phyloP scores from a whole-genome alignment of 352 stramenopile species.

The Pythium aquatile region DNA sequence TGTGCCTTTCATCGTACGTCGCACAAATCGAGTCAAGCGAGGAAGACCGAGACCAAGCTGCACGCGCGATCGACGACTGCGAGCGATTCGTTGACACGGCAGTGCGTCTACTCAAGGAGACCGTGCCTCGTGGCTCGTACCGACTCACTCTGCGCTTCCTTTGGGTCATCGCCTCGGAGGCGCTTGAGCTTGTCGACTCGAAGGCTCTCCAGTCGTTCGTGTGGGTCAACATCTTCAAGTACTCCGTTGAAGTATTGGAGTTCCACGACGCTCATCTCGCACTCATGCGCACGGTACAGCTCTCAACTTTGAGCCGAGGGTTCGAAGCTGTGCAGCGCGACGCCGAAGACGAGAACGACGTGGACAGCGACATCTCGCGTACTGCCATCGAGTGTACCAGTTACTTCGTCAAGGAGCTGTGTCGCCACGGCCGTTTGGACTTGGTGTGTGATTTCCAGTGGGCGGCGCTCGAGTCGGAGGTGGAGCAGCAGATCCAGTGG shows the following conservation, averaged over 20 bases:
- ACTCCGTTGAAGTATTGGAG: slow-evolving; percentile 55
- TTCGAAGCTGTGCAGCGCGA: slow-evolving; percentile 10
- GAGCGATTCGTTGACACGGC: slow-evolving; percentile 67
- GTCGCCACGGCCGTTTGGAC: slow-evolving; percentile 60
- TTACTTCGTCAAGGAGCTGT: slow-evolving; percentile 74
- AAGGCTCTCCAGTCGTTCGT: slow-evolving; percentile 63
- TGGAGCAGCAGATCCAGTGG: slow-evolving; percentile 75
- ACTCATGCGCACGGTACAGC: slow-evolving; percentile 64
- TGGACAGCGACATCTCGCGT: slow-evolving; percentile 31
- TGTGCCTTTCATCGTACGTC: slow-evolving; percentile 63
- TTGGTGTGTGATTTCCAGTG: slow-evolving; percentile 76
- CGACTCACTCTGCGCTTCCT: slow-evolving; percentile 59
- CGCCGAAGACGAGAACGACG: slow-evolving; percentile 11
- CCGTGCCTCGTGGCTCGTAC: slow-evolving; percentile 52
- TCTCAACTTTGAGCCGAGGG: slow-evolving; percentile 30
- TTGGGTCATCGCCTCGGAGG: slow-evolving; percentile 63
- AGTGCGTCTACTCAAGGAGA: slow-evolving; percentile 67
- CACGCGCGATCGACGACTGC: slow-evolving; percentile 17
- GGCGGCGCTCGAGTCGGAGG: slow-evolving; percentile 50
- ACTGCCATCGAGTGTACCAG: slow-evolving; percentile 59
- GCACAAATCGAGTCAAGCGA: slow-evolving; percentile 34
- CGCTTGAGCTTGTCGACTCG: slow-evolving; percentile 36
- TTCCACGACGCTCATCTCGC: slow-evolving; percentile 71
- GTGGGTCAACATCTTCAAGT: slow-evolving; percentile 85
- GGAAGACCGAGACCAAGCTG: slow-evolving; percentile 27